Evolutionary conservation across 1,284 basidiomycete species (phyloP).

Genomic region (Rhizoctonia solani): DNA sequence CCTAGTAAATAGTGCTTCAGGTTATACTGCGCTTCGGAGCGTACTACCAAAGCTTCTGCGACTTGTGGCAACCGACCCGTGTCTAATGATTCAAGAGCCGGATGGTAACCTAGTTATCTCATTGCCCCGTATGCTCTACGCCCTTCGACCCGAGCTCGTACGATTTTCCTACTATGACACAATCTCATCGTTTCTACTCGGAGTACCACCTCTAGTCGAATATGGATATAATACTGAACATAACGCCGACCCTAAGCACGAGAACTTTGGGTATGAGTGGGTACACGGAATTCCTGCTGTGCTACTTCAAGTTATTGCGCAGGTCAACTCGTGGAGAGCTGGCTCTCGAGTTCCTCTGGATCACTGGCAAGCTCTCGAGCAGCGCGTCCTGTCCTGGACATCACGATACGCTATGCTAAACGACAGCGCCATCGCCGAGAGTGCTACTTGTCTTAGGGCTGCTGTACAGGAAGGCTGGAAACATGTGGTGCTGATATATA

Average conservation of each 20-base stretch:
- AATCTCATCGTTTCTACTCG: background rate
- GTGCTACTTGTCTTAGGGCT: background rate
- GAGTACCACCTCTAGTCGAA: too few relatives aligned
- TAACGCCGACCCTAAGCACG: background rate
- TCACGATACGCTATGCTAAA: background rate
- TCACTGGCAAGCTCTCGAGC: background rate
- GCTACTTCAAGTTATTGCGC: background rate
- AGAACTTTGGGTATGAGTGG: background rate
- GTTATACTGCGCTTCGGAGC: background rate
- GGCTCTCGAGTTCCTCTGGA: background rate
- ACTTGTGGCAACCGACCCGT: background rate
- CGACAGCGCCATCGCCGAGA: background rate
- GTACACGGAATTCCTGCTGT: background rate
- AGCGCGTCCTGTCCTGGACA: background rate
- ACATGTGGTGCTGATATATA: too few relatives aligned
- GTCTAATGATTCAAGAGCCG: background rate
- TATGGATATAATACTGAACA: background rate
- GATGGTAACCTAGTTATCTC: background rate
- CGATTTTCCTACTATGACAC: slow-evolving; percentile 2
- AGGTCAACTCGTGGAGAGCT: too few relatives aligned
- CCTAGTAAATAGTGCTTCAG: background rate
- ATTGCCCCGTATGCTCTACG: background rate
- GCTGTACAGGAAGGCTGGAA: too few relatives aligned
- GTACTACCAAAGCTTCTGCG: background rate
- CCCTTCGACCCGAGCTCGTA: background rate